Conservation (phyloP, 257 asterid species). For the Ophiorrhiza pumila region DNA sequence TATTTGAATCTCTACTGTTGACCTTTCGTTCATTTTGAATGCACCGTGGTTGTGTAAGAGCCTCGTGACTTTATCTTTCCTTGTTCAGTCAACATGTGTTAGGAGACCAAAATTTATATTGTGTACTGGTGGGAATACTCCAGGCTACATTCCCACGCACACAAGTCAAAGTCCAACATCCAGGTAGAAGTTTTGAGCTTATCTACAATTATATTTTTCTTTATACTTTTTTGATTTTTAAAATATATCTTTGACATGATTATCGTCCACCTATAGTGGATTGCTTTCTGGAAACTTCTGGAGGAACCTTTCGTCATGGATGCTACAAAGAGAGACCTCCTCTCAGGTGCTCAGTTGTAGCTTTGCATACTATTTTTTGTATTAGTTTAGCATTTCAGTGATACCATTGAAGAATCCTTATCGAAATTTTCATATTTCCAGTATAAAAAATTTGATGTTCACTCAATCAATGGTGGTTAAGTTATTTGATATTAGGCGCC, state of each 20-base stretch:
- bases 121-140: conserved; percentile 41
- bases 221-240: background rate
- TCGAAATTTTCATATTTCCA: background rate
- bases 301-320: conserved; percentile 72
- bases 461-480: background rate
- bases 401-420: background rate
- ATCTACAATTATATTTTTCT: background rate
- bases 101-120: conserved; percentile 44
- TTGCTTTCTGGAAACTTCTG: conserved; percentile 57
- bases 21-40: background rate
- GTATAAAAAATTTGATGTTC: background rate
- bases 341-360: conserved; percentile 50
- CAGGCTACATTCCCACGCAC: conserved; percentile 59
- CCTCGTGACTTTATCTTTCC: conserved; percentile 10
- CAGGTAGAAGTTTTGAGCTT: conserved; percentile 36
- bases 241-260: conserved; percentile 4
- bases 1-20: background rate
- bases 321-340: conserved; percentile 70
- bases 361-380: background rate
- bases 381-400: background rate
- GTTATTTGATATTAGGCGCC: background rate
- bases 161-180: conserved; percentile 57
- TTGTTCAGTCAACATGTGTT: conserved; percentile 45
- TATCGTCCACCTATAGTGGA: conserved; percentile 41
- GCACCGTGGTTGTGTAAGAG: background rate